These are phyloP conservation scores for Eucalyptus marginata DNA, from an alignment of 345 rosid genomes.

Conservation along the genomic window DNA sequence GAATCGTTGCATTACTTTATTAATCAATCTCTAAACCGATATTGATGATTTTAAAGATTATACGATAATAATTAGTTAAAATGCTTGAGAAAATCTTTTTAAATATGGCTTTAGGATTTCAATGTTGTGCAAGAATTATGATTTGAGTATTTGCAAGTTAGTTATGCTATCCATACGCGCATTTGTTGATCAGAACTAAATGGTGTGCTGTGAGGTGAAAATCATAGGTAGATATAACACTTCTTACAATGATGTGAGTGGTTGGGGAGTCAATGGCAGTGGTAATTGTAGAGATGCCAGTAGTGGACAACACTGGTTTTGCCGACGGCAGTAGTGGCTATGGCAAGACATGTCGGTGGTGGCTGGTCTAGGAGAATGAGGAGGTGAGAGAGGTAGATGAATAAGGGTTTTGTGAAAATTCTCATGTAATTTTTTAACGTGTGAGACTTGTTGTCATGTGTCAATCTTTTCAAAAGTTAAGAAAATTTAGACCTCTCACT, in stretches of 20 bases:
- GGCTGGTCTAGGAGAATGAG: background rate
- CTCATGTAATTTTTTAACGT: background rate
- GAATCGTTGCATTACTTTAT: background rate
- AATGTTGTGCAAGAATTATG: background rate
- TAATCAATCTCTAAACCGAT: background rate
- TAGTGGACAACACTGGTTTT: background rate
- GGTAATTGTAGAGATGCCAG: background rate
- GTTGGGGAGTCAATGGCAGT: background rate
- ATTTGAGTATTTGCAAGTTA: background rate
- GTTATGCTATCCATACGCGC: background rate
- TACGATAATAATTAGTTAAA: background rate
- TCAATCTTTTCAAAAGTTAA: background rate
- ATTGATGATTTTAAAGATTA: background rate
- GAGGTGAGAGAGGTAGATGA: background rate
- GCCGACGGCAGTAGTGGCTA: background rate
- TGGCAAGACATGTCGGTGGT: background rate
- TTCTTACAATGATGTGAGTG: background rate
- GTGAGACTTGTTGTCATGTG: background rate
- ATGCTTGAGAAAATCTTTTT: background rate
- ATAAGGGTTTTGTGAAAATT: background rate
- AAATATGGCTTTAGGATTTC: background rate
- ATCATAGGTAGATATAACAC: background rate
- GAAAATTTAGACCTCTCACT: background rate
- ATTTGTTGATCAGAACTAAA: background rate
- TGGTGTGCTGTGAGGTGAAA: background rate